Evolutionary conservation across 1,284 basidiomycete species (phyloP), one percentile per base, ranked within the genome.

Genomic region (Fomes fomentarius): DNA sequence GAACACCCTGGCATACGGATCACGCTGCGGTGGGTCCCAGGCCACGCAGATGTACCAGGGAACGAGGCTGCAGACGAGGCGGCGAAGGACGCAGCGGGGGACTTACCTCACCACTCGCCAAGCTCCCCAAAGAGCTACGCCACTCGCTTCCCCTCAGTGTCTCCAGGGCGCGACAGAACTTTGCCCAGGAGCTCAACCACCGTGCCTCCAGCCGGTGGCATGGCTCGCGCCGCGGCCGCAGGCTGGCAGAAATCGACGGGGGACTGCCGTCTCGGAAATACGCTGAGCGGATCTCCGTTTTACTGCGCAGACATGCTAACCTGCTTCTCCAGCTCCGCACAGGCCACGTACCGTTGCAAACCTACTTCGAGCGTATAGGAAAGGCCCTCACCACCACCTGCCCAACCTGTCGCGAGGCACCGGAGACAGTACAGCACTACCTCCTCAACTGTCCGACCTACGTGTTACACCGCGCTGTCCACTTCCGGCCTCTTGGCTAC

Each of bases 271-370:
- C 54, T 2, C 50, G 39, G n/a, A 22, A 10, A n/a, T 56, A 42
- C 22, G 17, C 19, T 2, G 44, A 42, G n/a, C 35, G 52, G 2
- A 41, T 37, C 1, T 9, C 14, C 1, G 5, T 6, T 0, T 47
- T 61, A 31, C 47, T 47, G 8, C 31, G 58, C 8, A 35, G 50
- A 4, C 61, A 64, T 0, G 48, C 60, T 15, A 62, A 50, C 30
- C 46, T 69, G 1, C 50, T 70, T 1, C 50, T 65, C 8, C 69
- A 70, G 48, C 64, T 71, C 1, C 63, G 64, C 1, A 62, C 66
- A 0, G 63, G 66, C 1, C 66, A 69, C 44, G 47, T 60, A 11
- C 63, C 64, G 0, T 62, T 71, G 11, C 60, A 64, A 47, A 30
- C 50, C 14, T 52, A 69, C 54, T 60, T 70, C 1, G 47, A 63